phyloP scores from a whole-genome alignment of 2,329 filamentous ascomycete species.

The Passalora sequoiae region DNA sequence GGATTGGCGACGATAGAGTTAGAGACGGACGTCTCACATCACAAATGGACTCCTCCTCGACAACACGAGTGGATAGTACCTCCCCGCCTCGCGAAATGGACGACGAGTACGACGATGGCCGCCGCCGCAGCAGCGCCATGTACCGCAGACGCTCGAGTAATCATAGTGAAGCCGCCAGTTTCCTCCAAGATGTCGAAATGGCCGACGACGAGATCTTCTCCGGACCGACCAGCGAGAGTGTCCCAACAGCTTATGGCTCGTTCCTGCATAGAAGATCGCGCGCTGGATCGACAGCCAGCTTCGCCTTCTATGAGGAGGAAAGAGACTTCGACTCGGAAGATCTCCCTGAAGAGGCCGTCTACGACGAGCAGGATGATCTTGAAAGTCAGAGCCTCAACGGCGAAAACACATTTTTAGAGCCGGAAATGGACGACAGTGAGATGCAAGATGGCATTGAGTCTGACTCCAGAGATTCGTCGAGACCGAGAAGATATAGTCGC shows the following conservation, averaged over 20 bases:
- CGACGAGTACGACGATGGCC: slow-evolving; percentile 19
- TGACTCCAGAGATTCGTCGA: slow-evolving; percentile 19
- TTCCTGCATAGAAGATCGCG: slow-evolving; percentile 79
- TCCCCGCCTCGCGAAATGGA: slow-evolving; percentile 12
- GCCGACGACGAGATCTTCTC: slow-evolving; percentile 92
- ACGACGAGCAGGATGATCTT: slow-evolving; percentile 41
- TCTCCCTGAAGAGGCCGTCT: slow-evolving; percentile 47
- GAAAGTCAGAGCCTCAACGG: slow-evolving; percentile 39
- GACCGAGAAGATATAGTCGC: slow-evolving; percentile 38
- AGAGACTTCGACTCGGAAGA: slow-evolving; percentile 51
- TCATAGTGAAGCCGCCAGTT: slow-evolving; percentile 54
- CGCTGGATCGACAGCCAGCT: slow-evolving; percentile 80
- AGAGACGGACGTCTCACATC: slow-evolving; percentile 13
- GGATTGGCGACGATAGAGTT: too few relatives aligned
- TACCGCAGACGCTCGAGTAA: slow-evolving; percentile 63
- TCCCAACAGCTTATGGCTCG: slow-evolving; percentile 89
- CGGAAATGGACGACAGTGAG: slow-evolving; percentile 31
- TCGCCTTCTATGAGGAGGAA: slow-evolving; percentile 76
- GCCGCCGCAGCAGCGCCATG: slow-evolving; percentile 21
- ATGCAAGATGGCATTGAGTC: slow-evolving; percentile 9
- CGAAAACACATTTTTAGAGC: slow-evolving; percentile 31
- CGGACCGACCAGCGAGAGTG: slow-evolving; percentile 87
- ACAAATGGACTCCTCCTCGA: slow-evolving; percentile 12
- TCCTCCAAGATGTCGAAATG: slow-evolving; percentile 97
- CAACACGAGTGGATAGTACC: slow-evolving; percentile 12